Percentiles rank a stretch among this genome's conserved stretches.
phyloP scores from a whole-genome alignment of 75 land plant genomes.

The Pseudotsuga menziesii region DNA sequence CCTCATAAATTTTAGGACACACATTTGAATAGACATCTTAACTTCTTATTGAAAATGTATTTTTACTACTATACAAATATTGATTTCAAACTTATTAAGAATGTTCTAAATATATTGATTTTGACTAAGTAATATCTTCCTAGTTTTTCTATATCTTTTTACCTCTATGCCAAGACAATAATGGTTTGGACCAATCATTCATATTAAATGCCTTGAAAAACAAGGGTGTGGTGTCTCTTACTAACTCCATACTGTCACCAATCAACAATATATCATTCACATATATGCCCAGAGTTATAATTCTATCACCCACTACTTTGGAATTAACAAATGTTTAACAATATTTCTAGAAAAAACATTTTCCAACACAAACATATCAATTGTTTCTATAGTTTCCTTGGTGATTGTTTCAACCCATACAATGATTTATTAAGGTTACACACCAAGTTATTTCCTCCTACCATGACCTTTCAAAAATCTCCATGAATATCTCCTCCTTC shows the following conservation, averaged over 20 bases:
- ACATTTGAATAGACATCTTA: no score
- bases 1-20: no score
- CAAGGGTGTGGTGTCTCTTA: not conserved
- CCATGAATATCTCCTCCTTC: no score
- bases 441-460: no score
- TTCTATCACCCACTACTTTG: not conserved
- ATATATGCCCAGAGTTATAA: not conserved
- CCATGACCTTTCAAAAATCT: no score
- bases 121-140: no score
- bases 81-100: no score
- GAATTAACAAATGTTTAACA: not conserved
- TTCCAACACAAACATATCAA: not conserved
- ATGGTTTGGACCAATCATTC: not conserved
- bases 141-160: no score
- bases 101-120: no score
- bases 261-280: not conserved
- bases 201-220: not conserved
- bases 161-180: no score
- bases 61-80: no score
- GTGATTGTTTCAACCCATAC: constrained; percentile 18
- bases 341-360: not conserved
- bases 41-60: no score
- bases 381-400: not conserved
- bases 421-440: not conserved
- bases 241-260: not conserved